Evolutionary conservation across 2,329 filamentous ascomycete species (phyloP).

Genomic region (Sphaerulina musiva): DNA sequence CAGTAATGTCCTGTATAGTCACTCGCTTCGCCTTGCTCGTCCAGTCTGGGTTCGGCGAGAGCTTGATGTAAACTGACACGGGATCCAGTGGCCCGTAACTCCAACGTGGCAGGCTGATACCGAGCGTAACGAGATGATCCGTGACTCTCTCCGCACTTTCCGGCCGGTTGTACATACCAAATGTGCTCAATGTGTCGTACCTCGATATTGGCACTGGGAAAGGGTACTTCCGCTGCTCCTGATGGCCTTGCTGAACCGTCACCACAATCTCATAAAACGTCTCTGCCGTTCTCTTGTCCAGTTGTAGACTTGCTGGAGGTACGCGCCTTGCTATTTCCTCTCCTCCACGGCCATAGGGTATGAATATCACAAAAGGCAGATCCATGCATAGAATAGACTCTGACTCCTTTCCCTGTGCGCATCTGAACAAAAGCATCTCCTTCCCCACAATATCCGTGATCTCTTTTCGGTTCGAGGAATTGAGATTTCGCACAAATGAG

Average conservation of each 20-base stretch:
- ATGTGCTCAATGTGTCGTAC: constrained; percentile 95
- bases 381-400: constrained; percentile 95
- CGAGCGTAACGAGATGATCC: constrained; percentile 85
- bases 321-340: constrained; percentile 85
- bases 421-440: constrained; percentile 86
- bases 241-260: constrained; percentile 83
- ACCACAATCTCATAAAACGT: constrained; percentile 96
- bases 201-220: constrained; percentile 86
- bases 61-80: constrained; percentile 90
- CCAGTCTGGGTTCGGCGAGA: constrained; percentile 89
- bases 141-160: constrained; percentile 78
- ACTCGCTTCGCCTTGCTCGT: constrained; percentile 83
- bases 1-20: constrained; percentile 87
- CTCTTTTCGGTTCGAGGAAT: constrained; percentile 77
- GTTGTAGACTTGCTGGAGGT: constrained; percentile 82
- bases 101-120: constrained; percentile 88
- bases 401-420: constrained; percentile 72
- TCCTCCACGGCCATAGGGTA: constrained; percentile 85
- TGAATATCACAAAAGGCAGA: constrained; percentile 92
- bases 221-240: constrained; percentile 79
- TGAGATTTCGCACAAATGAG: constrained; percentile 83
- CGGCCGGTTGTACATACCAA: constrained; percentile 98
- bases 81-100: constrained; percentile 94
- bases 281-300: constrained; percentile 89
- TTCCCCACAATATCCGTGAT: constrained; percentile 90